A percentile compares a stretch with the other conserved stretches of the same genome.
Conservation (phyloP, 148 eudicot species). For the Euryodendron excelsum region DNA sequence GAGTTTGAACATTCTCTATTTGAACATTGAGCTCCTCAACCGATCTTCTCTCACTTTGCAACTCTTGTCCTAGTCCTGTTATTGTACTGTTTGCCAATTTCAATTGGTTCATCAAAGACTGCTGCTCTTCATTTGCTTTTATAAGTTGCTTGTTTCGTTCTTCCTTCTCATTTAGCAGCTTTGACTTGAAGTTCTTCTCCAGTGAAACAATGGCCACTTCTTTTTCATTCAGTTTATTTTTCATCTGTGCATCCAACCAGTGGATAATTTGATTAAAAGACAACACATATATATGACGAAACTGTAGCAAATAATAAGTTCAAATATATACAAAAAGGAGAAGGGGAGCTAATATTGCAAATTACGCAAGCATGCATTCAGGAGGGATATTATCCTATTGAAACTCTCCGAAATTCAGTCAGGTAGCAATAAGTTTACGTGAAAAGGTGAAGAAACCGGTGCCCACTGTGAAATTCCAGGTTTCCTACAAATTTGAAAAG, state of each 20-base stretch:
- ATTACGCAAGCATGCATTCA: too few species aligned
- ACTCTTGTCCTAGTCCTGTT: conserved; percentile 46
- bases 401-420: not conserved
- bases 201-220: conserved; percentile 60
- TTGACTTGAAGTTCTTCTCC: conserved; percentile 55
- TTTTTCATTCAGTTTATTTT: conserved; percentile 52
- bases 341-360: not conserved
- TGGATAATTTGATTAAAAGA: not conserved
- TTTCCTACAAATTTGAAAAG: not conserved
- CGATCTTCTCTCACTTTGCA: conserved; percentile 45
- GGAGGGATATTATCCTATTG: not conserved
- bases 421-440: not conserved
- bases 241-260: conserved; percentile 46
- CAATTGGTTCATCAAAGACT: conserved; percentile 46
- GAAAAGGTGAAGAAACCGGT: not conserved
- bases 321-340: not conserved
- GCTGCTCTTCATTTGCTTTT: conserved; percentile 61
- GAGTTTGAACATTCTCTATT: conserved; percentile 41
- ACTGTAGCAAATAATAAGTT: not conserved
- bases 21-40: conserved; percentile 44
- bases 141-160: conserved; percentile 44
- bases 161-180: conserved; percentile 51
- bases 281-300: not conserved
- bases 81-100: conserved; percentile 57
- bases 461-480: not conserved